These are phyloP conservation scores for Gracilariopsis chorda DNA, from an alignment of 23 red algal species.

Conservation along the genomic window DNA sequence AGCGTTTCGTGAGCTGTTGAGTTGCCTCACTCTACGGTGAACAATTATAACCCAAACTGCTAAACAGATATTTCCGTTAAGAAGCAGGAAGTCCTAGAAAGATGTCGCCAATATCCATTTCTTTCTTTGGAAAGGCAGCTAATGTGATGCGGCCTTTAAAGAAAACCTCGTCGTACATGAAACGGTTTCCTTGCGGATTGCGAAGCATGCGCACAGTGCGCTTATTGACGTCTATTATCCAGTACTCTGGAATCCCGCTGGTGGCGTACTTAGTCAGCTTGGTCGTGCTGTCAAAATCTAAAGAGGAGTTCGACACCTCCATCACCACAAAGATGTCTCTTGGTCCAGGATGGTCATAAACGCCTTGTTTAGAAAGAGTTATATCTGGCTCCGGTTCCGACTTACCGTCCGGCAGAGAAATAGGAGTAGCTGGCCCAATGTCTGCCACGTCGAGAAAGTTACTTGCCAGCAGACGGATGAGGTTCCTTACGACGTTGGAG, in stretches of 20 bases:
- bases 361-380: not conserved
- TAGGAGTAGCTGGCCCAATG: slow-evolving; percentile 26
- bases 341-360: slow-evolving; percentile 3
- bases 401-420: slow-evolving; percentile 11
- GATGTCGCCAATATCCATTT: slow-evolving; percentile 20
- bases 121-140: not conserved
- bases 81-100: slow-evolving; percentile 14
- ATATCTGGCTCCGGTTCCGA: slow-evolving; percentile 34
- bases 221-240: slow-evolving; percentile 16
- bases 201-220: slow-evolving; percentile 9
- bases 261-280: slow-evolving; percentile 11
- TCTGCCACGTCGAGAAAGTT: not conserved
- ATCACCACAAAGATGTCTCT: slow-evolving; percentile 28
- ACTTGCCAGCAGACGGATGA: not conserved
- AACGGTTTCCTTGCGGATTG: slow-evolving; percentile 29
- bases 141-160: not conserved
- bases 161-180: slow-evolving; percentile 20
- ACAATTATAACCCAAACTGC: too few species aligned
- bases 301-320: slow-evolving; percentile 3
- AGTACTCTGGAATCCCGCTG: slow-evolving; percentile 13
- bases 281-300: slow-evolving; percentile 9
- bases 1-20: too few species aligned
- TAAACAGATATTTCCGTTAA: too few species aligned
- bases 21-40: too few species aligned
- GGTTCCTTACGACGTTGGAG: not conserved